phyloP scores from a whole-genome alignment of 306 rosid species.

The Vachellia collinsii region DNA sequence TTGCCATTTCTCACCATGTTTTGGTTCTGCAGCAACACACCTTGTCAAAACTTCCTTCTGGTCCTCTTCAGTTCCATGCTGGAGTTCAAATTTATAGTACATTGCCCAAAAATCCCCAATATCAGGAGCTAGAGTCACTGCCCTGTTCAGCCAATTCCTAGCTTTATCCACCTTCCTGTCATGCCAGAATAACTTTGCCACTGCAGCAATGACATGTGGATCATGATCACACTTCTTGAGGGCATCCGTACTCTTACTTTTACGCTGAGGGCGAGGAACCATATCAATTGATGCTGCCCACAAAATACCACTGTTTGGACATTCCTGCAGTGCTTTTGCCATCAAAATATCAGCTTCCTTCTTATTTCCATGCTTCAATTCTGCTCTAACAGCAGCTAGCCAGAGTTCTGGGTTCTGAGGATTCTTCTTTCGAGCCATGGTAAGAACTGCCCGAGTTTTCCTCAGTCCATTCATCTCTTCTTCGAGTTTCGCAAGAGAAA shows the following conservation, averaged over 20 bases:
- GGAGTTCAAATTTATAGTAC: slow-evolving; percentile 85
- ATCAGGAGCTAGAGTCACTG: slow-evolving; percentile 86
- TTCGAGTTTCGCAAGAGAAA: slow-evolving; percentile 88
- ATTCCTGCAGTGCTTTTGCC: slow-evolving; percentile 93
- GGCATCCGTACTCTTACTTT: slow-evolving; percentile 86
- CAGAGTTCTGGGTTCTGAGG: slow-evolving; percentile 88
- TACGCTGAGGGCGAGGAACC: slow-evolving; percentile 92
- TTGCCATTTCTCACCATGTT: slow-evolving; percentile 97
- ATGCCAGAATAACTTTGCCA: slow-evolving; percentile 86
- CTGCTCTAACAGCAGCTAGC: slow-evolving; percentile 88
- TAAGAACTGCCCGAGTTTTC: slow-evolving; percentile 83
- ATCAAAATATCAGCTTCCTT: slow-evolving; percentile 86
- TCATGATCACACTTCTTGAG: slow-evolving; percentile 90
- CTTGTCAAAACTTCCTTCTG: slow-evolving; percentile 81
- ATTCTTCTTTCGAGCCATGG: slow-evolving; percentile 90
- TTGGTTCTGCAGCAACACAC: slow-evolving; percentile 80
- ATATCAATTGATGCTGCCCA: slow-evolving; percentile 93
- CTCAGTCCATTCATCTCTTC: too few relatives aligned
- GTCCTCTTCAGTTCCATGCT: slow-evolving; percentile 81
- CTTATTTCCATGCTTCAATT: slow-evolving; percentile 75
- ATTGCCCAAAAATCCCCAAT: slow-evolving; percentile 92
- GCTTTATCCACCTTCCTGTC: slow-evolving; percentile 94
- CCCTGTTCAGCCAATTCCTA: slow-evolving; percentile 82
- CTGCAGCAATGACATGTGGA: slow-evolving; percentile 82
- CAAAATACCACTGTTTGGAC: slow-evolving; percentile 80